These are phyloP conservation scores for Sclerotinia minor DNA, from an alignment of 2,329 filamentous ascomycete species.

Conservation along the genomic window DNA sequence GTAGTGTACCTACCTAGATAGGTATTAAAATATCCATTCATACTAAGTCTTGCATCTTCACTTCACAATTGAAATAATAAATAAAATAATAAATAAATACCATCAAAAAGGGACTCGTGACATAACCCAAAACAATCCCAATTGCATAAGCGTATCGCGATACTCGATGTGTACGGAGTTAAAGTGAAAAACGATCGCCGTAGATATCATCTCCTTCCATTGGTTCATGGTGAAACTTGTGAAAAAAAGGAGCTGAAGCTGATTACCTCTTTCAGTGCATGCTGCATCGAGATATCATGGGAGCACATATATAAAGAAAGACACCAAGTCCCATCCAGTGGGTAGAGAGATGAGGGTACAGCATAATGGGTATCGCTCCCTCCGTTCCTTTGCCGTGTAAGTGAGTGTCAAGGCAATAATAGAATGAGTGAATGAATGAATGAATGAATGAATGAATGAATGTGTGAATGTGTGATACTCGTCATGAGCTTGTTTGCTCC, in stretches of 20 bases:
- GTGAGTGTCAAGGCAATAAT: not conserved
- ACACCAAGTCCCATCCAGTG: slow-evolving; percentile 21
- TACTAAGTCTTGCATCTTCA: slow-evolving; percentile 4
- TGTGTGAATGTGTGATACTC: not conserved
- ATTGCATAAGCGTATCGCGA: slow-evolving; percentile 22
- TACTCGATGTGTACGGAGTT: not conserved
- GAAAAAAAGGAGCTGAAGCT: slow-evolving; percentile 17
- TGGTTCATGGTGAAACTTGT: not conserved
- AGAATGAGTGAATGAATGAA: no score
- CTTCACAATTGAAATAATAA: not conserved
- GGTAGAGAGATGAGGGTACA: slow-evolving; percentile 20
- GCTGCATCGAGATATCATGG: slow-evolving; percentile 20
- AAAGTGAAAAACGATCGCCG: not conserved
- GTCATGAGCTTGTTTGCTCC: not conserved
- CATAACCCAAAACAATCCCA: not conserved
- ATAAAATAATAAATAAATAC: not conserved
- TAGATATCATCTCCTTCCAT: not conserved
- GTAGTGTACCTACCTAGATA: not conserved
- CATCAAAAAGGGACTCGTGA: slow-evolving; percentile 16
- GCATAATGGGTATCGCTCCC: slow-evolving; percentile 11
- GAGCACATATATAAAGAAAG: slow-evolving; percentile 23
- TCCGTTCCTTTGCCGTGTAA: slow-evolving; percentile 10
- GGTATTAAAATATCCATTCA: not conserved
- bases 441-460: no score
- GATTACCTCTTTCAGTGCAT: slow-evolving; percentile 14